A percentile compares a stretch with the other conserved stretches of the same genome.
Evolutionary conservation across 2,329 filamentous ascomycete genomes (phyloP).

Genomic region (Colletotrichum cereale): DNA sequence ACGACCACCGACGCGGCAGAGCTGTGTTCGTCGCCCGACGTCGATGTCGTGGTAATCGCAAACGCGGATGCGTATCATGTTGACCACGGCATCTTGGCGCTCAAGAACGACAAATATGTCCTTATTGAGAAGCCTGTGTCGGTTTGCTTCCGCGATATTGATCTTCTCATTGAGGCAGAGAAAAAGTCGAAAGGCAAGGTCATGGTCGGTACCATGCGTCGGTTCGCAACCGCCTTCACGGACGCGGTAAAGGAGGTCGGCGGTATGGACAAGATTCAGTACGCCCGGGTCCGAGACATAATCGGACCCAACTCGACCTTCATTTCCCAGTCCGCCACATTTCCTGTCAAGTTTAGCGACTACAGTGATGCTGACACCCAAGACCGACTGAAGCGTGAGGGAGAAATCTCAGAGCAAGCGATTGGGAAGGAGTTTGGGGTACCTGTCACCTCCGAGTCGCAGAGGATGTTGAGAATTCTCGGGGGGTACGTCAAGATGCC

Average conservation of each 20-base stretch:
- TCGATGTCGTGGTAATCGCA: slow-evolving; percentile 67
- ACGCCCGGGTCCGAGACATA: slow-evolving; percentile 61
- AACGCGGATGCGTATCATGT: slow-evolving; percentile 68
- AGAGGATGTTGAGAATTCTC: slow-evolving; percentile 45
- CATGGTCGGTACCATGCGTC: slow-evolving; percentile 72
- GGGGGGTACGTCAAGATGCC: slow-evolving; percentile 42
- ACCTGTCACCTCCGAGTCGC: slow-evolving; percentile 44
- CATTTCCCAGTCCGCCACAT: slow-evolving; percentile 62
- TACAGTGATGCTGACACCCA: slow-evolving; percentile 46
- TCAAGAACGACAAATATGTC: slow-evolving; percentile 66
- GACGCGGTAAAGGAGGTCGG: slow-evolving; percentile 67
- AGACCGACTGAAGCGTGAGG: slow-evolving; percentile 42
- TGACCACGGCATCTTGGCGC: slow-evolving; percentile 62
- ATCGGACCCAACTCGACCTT: slow-evolving; percentile 66
- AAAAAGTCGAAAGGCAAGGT: slow-evolving; percentile 55
- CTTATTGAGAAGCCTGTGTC: slow-evolving; percentile 72
- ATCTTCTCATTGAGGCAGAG: slow-evolving; percentile 64
- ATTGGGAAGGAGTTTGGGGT: slow-evolving; percentile 50
- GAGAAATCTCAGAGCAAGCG: slow-evolving; percentile 48
- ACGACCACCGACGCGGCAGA: slow-evolving; percentile 54
- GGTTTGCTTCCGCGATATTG: slow-evolving; percentile 59
- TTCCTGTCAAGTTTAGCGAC: slow-evolving; percentile 58
- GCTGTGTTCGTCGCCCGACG: slow-evolving; percentile 56
- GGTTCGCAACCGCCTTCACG: slow-evolving; percentile 69
- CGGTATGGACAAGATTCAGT: slow-evolving; percentile 63